Conservation (phyloP, 257 asterid species). For the Scutellaria barbata region DNA sequence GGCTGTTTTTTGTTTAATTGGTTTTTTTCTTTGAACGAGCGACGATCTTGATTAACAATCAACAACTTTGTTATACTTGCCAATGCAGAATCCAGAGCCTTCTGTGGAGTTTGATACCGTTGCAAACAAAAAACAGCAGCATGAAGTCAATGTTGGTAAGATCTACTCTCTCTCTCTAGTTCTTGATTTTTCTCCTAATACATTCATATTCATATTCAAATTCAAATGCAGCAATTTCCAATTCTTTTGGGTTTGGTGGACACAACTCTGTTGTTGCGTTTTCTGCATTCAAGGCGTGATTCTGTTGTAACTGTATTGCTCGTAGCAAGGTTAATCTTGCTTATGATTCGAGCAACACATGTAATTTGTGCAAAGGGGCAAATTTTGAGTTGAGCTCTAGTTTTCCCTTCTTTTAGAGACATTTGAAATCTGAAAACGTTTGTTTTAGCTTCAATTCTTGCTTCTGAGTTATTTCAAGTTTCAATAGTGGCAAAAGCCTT, state of each 20-base stretch:
- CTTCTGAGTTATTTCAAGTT: too few relatives aligned
- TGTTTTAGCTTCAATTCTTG: too few relatives aligned
- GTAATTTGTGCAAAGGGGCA: conserved; percentile 29
- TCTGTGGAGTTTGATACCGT: conserved; percentile 84
- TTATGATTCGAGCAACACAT: too few relatives aligned
- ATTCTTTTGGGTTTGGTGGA: conserved; percentile 85
- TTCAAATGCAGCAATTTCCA: conserved; percentile 70
- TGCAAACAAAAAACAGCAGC: conserved; percentile 79
- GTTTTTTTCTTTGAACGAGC: not conserved
- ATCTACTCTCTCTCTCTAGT: not conserved
- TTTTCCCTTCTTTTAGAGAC: too few relatives aligned
- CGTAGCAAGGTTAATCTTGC: conserved; percentile 29
- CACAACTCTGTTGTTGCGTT: conserved; percentile 81
- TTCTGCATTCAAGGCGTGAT: conserved; percentile 78
- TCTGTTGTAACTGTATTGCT: conserved; percentile 11
- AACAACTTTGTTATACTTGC: not conserved
- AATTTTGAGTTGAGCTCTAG: conserved; percentile 29
- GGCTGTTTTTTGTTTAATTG: not conserved
- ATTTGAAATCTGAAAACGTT: too few relatives aligned
- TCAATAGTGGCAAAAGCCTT: too few relatives aligned
- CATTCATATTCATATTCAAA: not conserved
- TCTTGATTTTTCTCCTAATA: not conserved
- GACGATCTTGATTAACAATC: too few relatives aligned
- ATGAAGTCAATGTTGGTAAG: conserved; percentile 85
- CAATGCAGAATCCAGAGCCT: conserved; percentile 80